Conservation (phyloP, 768 basidiomycete genomes). For the Mycena floridula region DNA sequence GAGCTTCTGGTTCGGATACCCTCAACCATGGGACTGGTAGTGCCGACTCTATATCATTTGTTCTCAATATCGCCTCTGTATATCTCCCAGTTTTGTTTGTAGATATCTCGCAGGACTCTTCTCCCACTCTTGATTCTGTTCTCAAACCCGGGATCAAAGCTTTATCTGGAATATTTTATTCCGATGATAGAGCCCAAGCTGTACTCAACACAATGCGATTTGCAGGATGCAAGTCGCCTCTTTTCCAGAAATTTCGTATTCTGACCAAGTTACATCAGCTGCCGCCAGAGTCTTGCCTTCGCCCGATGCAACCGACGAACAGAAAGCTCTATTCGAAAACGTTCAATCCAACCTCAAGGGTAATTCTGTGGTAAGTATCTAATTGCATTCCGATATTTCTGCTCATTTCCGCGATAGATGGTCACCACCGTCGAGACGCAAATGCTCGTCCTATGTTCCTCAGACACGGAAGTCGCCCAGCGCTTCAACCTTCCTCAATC, state of each 20-base stretch:
- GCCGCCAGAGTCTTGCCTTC: slow-evolving; percentile 40
- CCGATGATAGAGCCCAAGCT: slow-evolving; percentile 34
- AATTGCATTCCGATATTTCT: background rate
- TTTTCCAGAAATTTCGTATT: too few species aligned
- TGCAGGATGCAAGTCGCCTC: too few species aligned
- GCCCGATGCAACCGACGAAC: slow-evolving; percentile 30
- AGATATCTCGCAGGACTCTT: background rate
- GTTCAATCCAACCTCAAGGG: slow-evolving; percentile 40
- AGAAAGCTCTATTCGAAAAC: slow-evolving; percentile 41
- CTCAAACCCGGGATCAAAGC: slow-evolving; percentile 25
- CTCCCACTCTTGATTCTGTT: slow-evolving; percentile 27
- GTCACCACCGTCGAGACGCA: slow-evolving; percentile 44
- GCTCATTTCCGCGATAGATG: slow-evolving; percentile 36
- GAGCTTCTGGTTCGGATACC: slow-evolving; percentile 29
- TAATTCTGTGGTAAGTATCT: background rate
- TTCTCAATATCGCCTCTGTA: background rate
- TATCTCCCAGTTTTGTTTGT: background rate
- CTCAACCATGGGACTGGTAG: background rate
- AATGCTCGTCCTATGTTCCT: slow-evolving; percentile 55
- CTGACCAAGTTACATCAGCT: too few species aligned
- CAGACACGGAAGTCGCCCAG: slow-evolving; percentile 36
- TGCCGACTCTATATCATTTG: background rate
- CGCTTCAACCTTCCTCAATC: slow-evolving; percentile 43
- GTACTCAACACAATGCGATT: slow-evolving; percentile 49
- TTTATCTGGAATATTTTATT: slow-evolving; percentile 60